These are phyloP conservation scores for Karstenula rhodostoma DNA, from an alignment of 2,329 filamentous ascomycete genomes.

Conservation along the genomic window DNA sequence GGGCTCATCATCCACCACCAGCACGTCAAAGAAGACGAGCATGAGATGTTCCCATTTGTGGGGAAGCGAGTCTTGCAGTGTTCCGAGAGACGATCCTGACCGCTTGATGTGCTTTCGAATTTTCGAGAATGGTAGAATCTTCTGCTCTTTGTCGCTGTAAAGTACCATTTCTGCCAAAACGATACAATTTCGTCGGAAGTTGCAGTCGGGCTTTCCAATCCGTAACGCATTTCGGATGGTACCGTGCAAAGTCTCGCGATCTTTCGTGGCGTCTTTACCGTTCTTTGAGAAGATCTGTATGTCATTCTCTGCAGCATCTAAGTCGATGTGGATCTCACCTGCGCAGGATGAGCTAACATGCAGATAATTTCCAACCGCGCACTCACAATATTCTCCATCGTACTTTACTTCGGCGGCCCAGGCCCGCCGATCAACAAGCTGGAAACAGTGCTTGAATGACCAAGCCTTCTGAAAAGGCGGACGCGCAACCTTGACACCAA, in stretches of 20 bases:
- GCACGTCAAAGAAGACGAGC: slow-evolving; percentile 68
- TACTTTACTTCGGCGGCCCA: slow-evolving; percentile 84
- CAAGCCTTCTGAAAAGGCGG: slow-evolving; percentile 56
- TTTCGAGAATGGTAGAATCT: slow-evolving; percentile 79
- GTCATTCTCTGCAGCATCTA: slow-evolving; percentile 61
- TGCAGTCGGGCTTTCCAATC: slow-evolving; percentile 66
- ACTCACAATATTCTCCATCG: slow-evolving; percentile 73
- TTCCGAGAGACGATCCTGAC: slow-evolving; percentile 74
- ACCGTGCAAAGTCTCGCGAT: slow-evolving; percentile 67
- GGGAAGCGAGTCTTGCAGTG: slow-evolving; percentile 70
- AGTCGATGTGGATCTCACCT: slow-evolving; percentile 78
- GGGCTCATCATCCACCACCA: slow-evolving; percentile 64
- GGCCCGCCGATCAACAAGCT: slow-evolving; percentile 65
- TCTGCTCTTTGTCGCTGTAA: slow-evolving; percentile 71
- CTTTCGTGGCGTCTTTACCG: slow-evolving; percentile 84
- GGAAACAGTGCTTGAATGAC: slow-evolving; percentile 75
- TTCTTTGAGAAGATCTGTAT: slow-evolving; percentile 92
- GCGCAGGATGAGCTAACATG: neutral
- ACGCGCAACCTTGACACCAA: slow-evolving; percentile 57
- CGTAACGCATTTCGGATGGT: slow-evolving; percentile 71
- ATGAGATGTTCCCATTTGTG: slow-evolving; percentile 65
- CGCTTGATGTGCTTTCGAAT: slow-evolving; percentile 81
- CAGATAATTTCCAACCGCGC: neutral
- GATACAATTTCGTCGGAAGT: slow-evolving; percentile 72
- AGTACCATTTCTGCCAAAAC: slow-evolving; percentile 85